These are phyloP conservation scores for Themeda triandra DNA, from an alignment of 176 grass and related monocot species.

Conservation along the genomic window DNA sequence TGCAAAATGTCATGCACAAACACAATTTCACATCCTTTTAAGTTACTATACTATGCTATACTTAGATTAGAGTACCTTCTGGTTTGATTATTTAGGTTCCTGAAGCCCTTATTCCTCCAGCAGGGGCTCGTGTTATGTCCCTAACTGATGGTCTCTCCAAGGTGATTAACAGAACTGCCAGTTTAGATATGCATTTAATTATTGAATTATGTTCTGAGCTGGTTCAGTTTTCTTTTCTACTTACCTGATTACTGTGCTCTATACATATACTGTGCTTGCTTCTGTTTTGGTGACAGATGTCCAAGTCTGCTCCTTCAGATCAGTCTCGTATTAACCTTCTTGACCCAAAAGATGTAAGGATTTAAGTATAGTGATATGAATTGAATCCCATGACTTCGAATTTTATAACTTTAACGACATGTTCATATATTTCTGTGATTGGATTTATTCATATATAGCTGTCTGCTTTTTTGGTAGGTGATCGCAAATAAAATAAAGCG, in stretches of 20 bases:
- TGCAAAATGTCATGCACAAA: slow-evolving; percentile 2
- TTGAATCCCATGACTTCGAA: not conserved
- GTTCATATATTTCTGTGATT: slow-evolving; percentile 11
- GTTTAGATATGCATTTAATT: slow-evolving; percentile 3
- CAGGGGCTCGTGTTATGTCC: slow-evolving; percentile 93
- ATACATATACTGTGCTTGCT: not conserved
- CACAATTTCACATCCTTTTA: slow-evolving; percentile 10
- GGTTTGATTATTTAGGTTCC: slow-evolving; percentile 64
- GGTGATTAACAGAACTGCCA: slow-evolving; percentile 43
- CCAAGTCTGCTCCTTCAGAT: slow-evolving; percentile 96
- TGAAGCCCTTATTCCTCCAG: slow-evolving; percentile 88
- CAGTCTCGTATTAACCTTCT: slow-evolving; percentile 96
- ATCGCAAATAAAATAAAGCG: slow-evolving; percentile 95
- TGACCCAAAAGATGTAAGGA: slow-evolving; percentile 94
- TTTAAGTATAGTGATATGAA: not conserved
- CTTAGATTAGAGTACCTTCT: slow-evolving; percentile 17
- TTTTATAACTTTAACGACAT: not conserved
- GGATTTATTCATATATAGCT: slow-evolving; percentile 30
- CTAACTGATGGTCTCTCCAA: slow-evolving; percentile 96
- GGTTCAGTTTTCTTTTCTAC: not conserved
- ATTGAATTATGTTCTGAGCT: slow-evolving; percentile 15
- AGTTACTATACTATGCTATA: slow-evolving; percentile 10
- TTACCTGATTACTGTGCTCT: not conserved
- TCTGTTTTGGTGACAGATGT: slow-evolving; percentile 70
- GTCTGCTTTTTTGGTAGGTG: slow-evolving; percentile 51